Evolutionary conservation across 2,329 filamentous ascomycete genomes (phyloP).

Genomic region (Graphium sp.): DNA sequence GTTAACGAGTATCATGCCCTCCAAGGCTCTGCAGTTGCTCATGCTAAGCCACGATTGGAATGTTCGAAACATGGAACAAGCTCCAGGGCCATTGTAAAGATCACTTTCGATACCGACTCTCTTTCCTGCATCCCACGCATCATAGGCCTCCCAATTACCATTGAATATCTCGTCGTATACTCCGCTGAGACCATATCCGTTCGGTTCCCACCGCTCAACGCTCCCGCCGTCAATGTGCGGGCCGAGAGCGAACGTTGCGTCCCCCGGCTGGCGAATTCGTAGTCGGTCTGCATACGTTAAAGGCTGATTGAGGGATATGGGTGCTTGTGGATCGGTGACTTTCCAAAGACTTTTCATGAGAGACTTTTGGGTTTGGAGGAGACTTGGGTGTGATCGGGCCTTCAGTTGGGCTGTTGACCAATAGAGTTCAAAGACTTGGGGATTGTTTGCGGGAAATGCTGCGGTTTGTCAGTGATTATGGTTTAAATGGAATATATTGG

Average conservation of each 20-base stretch:
- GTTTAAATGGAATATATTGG: not conserved
- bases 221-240: constrained; percentile 57
- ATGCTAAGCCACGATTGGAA: constrained; percentile 84
- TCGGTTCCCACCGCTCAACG: constrained; percentile 57
- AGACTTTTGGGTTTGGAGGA: constrained; percentile 42
- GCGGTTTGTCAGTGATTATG: constrained; percentile 1
- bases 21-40: constrained; percentile 50
- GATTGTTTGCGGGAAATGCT: constrained; percentile 50
- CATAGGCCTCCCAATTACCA: constrained; percentile 59
- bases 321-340: constrained; percentile 25
- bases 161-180: constrained; percentile 61
- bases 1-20: constrained; percentile 59
- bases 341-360: constrained; percentile 53
- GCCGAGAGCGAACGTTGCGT: constrained; percentile 21
- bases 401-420: constrained; percentile 54
- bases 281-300: constrained; percentile 55
- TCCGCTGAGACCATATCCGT: constrained; percentile 46
- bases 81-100: constrained; percentile 65
- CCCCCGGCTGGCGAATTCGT: constrained; percentile 55
- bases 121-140: constrained; percentile 63
- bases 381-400: constrained; percentile 48
- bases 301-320: constrained; percentile 34
- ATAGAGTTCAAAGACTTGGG: constrained; percentile 61
- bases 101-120: constrained; percentile 54
- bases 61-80: constrained; percentile 72